phyloP scores from a whole-genome alignment of 768 basidiomycete species.

The Tylopilus sp. region DNA sequence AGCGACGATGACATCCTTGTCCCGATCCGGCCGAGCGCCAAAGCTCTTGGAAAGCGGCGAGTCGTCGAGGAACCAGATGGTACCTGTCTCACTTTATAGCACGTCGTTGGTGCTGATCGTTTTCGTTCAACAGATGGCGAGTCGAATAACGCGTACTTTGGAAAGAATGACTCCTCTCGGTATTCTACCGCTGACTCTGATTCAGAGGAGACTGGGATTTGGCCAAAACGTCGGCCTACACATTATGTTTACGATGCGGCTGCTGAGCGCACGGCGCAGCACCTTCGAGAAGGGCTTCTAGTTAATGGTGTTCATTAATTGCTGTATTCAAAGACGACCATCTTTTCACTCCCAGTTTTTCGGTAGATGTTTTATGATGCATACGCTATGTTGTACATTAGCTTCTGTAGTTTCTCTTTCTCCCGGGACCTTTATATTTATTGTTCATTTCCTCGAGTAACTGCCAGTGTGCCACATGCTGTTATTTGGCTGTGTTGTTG shows the following conservation, averaged over 20 bases:
- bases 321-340: conserved; percentile 1
- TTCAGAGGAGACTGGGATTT: conserved; percentile 40
- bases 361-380: conserved; percentile 14
- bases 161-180: conserved; percentile 35
- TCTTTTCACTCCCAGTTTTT: background rate
- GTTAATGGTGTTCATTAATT: conserved; percentile 49
- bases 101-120: background rate
- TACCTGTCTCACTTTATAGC: conserved; percentile 14
- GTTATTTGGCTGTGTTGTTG: conserved; percentile 24
- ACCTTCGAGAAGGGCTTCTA: conserved; percentile 44
- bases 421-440: conserved; percentile 23
- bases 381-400: conserved; percentile 26
- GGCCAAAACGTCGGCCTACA: conserved; percentile 44
- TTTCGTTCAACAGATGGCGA: conserved; percentile 37
- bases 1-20: conserved; percentile 33
- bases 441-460: conserved; percentile 1
- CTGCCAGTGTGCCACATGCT: conserved; percentile 6
- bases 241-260: conserved; percentile 92
- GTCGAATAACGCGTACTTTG: conserved; percentile 54
- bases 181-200: conserved; percentile 44
- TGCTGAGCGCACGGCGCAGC: conserved; percentile 70
- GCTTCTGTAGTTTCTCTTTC: conserved; percentile 12
- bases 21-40: conserved; percentile 71
- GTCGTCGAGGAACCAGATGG: conserved; percentile 52
- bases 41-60: conserved; percentile 83